Evolutionary conservation across 805 yeast species (phyloP).

Genomic region (Candida easanensis): DNA sequence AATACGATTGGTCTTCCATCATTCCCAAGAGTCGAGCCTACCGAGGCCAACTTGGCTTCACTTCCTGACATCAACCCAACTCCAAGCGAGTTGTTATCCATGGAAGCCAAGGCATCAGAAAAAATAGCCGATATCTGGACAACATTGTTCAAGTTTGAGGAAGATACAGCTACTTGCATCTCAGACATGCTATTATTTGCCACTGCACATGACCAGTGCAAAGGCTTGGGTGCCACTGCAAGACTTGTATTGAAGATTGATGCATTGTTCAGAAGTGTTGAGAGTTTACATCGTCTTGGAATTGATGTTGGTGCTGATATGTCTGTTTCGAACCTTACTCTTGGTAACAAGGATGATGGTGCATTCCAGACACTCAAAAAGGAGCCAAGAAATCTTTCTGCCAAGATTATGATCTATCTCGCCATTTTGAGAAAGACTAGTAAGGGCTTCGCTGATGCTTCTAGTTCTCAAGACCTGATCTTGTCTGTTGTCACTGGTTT

Average conservation of each 20-base stretch:
- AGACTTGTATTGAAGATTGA: conserved; percentile 70
- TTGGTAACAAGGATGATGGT: conserved; percentile 11
- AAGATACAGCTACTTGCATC: conserved; percentile 81
- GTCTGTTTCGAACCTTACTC: conserved; percentile 7
- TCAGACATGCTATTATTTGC: conserved; percentile 89
- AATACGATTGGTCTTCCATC: conserved; percentile 49
- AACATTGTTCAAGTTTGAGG: conserved; percentile 84
- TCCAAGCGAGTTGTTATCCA: conserved; percentile 46
- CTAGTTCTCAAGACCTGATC: conserved; percentile 55
- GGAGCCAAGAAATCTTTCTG: conserved; percentile 77
- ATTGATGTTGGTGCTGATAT: conserved; percentile 17
- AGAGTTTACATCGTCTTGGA: conserved; percentile 38
- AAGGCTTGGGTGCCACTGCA: conserved; percentile 70
- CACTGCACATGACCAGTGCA: conserved; percentile 63
- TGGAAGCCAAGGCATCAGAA: conserved; percentile 66
- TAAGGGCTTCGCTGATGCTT: conserved; percentile 30
- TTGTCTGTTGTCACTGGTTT: conserved; percentile 83
- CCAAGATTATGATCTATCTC: conserved; percentile 85
- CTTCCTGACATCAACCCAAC: conserved; percentile 34
- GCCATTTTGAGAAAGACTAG: conserved; percentile 70
- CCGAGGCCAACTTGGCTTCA: conserved; percentile 23
- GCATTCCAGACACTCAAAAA: conserved; percentile 22
- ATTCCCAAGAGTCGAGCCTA: conserved; percentile 28
- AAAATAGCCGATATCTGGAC: conserved; percentile 73
- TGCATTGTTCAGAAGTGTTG: conserved; percentile 74